phyloP scores from a whole-genome alignment of 495 filamentous ascomycete species.

The Aspergillus bertholletiae region DNA sequence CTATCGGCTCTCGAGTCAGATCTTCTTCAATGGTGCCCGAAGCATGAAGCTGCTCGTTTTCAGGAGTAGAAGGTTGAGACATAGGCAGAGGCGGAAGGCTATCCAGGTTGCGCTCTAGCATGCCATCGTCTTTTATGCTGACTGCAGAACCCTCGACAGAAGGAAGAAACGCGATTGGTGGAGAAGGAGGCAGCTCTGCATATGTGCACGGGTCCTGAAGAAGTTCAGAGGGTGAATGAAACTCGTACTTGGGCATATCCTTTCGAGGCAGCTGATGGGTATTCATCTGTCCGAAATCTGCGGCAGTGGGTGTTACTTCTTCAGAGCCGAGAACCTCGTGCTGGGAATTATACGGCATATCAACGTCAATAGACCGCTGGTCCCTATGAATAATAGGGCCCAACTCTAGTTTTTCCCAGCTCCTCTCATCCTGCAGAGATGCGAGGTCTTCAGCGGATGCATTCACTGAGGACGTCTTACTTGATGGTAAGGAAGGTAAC shows the following conservation, averaged over 20 bases:
- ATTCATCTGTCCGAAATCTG: constrained; percentile 11
- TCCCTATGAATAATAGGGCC: constrained; percentile 20
- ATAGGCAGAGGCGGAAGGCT: constrained; percentile 8
- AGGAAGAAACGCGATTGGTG: constrained; percentile 25
- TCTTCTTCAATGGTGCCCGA: constrained; percentile 11
- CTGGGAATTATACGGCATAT: constrained; percentile 14
- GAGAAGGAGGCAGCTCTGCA: constrained; percentile 26
- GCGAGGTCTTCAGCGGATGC: constrained; percentile 43
- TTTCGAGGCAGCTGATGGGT: constrained; percentile 9
- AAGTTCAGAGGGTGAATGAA: constrained; percentile 45
- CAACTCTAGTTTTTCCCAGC: constrained; percentile 30
- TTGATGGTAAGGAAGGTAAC: constrained; percentile 49
- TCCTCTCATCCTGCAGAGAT: constrained; percentile 24
- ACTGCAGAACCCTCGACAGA: constrained; percentile 36
- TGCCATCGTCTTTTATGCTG: constrained; percentile 18
- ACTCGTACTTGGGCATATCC: constrained; percentile 41
- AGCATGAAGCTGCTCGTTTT: constrained; percentile 1
- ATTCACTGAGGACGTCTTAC: constrained; percentile 41
- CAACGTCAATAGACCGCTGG: constrained; percentile 17
- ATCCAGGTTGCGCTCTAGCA: constrained; percentile 9
- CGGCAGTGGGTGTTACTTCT: constrained; percentile 35
- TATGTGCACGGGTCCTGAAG: constrained; percentile 31
- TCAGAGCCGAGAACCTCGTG: constrained; percentile 33
- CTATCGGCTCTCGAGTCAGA: constrained; percentile 18
- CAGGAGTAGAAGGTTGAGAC: constrained; percentile 13